Conservation (phyloP, 2,329 filamentous ascomycete species). For the Gliomastix tumulicola region DNA sequence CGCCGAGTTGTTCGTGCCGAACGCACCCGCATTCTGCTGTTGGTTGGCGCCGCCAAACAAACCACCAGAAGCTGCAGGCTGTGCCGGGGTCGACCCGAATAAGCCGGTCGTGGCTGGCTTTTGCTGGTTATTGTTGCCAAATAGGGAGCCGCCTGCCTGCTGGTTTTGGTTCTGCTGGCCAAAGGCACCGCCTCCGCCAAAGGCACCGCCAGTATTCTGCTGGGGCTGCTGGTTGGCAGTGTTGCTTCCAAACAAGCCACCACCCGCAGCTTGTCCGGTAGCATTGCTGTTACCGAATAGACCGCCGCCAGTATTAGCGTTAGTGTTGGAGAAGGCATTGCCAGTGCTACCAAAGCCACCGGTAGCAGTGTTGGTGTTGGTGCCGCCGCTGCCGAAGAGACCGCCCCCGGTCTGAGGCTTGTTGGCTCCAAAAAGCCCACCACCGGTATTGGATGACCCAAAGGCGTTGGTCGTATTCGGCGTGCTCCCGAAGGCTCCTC, state of each 20-base stretch:
- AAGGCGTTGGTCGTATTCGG: conserved; percentile 14
- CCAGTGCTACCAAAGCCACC: conserved; percentile 30
- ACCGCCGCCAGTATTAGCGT: conserved; percentile 26
- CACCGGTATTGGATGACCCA: conserved; percentile 16
- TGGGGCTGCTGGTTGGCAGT: conserved; percentile 18
- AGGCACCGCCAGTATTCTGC: conserved; percentile 35
- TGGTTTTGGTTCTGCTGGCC: conserved; percentile 23
- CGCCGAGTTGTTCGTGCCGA: conserved; percentile 19
- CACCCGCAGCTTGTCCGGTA: conserved; percentile 22
- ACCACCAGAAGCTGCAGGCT: conserved; percentile 24
- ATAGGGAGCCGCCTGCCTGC: conserved; percentile 41
- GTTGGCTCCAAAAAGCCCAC: no score
- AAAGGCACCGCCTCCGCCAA: conserved; percentile 34
- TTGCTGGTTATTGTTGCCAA: conserved; percentile 33
- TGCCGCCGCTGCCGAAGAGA: no score
- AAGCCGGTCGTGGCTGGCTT: conserved; percentile 27
- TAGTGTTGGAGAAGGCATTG: conserved; percentile 27
- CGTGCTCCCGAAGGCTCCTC: conserved; percentile 20
- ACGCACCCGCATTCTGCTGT: conserved; percentile 20
- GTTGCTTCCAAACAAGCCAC: conserved; percentile 42
- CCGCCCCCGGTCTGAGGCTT: no score
- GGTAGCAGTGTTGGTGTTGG: conserved; percentile 20
- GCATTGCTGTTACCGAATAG: conserved; percentile 34
- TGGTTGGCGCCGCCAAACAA: conserved; percentile 37
- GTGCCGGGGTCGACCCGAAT: conserved; percentile 29